Conservation (phyloP, 768 basidiomycete genomes). For the Russula abietina region DNA sequence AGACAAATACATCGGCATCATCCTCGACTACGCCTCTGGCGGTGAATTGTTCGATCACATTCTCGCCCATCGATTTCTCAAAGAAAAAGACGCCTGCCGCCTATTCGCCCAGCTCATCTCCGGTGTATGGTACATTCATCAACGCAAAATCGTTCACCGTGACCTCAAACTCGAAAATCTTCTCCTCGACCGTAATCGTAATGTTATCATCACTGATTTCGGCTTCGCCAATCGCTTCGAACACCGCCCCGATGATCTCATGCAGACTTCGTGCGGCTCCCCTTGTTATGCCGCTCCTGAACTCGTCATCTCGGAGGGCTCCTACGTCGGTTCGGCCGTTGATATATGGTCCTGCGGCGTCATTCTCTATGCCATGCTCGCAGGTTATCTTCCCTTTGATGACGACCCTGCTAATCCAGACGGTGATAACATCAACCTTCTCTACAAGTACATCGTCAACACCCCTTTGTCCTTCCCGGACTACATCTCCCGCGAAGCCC, state of each 20-base stretch:
- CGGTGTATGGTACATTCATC: slow-evolving; percentile 97
- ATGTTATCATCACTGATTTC: slow-evolving; percentile 99
- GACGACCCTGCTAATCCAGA: slow-evolving; percentile 98
- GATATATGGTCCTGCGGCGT: slow-evolving; percentile 98
- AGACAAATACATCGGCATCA: slow-evolving; percentile 99
- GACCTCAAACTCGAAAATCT: slow-evolving; percentile 99
- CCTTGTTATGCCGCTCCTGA: slow-evolving; percentile 99
- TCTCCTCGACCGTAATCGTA: slow-evolving; percentile 92
- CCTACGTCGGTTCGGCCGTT: slow-evolving; percentile 95
- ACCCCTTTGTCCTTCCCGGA: slow-evolving; percentile 97
- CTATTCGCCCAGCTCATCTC: slow-evolving; percentile 98
- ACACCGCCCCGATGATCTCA: slow-evolving; percentile 86
- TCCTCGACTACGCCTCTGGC: slow-evolving; percentile 96
- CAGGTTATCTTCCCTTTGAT: slow-evolving; percentile 97
- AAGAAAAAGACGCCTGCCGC: slow-evolving; percentile 89
- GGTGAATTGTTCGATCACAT: slow-evolving; percentile 99
- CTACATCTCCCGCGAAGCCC: slow-evolving; percentile 78
- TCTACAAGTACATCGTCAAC: slow-evolving; percentile 98
- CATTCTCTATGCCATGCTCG: slow-evolving; percentile 94
- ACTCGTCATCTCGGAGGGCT: slow-evolving; percentile 93
- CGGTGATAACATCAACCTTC: slow-evolving; percentile 97
- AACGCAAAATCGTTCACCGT: slow-evolving; percentile 98
- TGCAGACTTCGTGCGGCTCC: slow-evolving; percentile 96
- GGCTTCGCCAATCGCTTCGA: slow-evolving; percentile 98
- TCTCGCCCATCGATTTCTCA: slow-evolving; percentile 92